These are phyloP conservation scores for Metarhizium robertsii DNA, from an alignment of 2,329 filamentous ascomycete species.

Conservation along the genomic window DNA sequence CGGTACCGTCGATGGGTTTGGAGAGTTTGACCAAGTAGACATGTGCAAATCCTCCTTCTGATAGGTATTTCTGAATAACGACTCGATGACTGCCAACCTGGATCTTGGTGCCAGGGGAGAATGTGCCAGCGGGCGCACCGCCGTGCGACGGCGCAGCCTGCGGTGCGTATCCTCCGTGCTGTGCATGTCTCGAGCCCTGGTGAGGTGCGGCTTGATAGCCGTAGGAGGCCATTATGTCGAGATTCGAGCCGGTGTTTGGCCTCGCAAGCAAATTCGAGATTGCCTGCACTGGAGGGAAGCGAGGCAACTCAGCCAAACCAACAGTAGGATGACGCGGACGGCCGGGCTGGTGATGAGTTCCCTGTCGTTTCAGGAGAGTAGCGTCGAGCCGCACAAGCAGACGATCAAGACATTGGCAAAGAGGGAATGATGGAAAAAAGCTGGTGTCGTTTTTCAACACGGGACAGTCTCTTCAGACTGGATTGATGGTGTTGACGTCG, in stretches of 20 bases:
- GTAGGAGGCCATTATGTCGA: conserved; percentile 25
- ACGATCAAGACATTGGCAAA: not conserved
- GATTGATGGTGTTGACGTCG: not conserved
- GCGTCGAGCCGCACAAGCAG: not conserved
- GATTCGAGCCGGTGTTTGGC: not conserved
- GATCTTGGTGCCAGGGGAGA: conserved; percentile 89
- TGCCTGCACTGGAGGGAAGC: not conserved
- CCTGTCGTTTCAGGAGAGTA: not conserved
- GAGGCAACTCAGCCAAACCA: not conserved
- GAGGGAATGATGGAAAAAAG: not conserved
- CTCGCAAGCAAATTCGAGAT: not conserved
- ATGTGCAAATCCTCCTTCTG: conserved; percentile 95
- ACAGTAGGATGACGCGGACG: not conserved
- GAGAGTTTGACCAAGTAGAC: conserved; percentile 92
- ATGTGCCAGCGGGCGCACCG: conserved; percentile 68
- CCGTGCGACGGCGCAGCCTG: conserved; percentile 14
- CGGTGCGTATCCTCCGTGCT: conserved; percentile 34
- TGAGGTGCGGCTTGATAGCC: conserved; percentile 23
- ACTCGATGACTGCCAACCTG: conserved; percentile 90
- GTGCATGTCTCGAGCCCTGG: conserved; percentile 22
- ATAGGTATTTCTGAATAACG: conserved; percentile 92
- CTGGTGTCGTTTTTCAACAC: not conserved
- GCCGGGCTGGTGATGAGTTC: not conserved
- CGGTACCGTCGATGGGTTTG: conserved; percentile 64
- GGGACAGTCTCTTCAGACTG: not conserved